phyloP scores from a whole-genome alignment of 2,329 filamentous ascomycete genomes.

The Bipolaris zeicola region DNA sequence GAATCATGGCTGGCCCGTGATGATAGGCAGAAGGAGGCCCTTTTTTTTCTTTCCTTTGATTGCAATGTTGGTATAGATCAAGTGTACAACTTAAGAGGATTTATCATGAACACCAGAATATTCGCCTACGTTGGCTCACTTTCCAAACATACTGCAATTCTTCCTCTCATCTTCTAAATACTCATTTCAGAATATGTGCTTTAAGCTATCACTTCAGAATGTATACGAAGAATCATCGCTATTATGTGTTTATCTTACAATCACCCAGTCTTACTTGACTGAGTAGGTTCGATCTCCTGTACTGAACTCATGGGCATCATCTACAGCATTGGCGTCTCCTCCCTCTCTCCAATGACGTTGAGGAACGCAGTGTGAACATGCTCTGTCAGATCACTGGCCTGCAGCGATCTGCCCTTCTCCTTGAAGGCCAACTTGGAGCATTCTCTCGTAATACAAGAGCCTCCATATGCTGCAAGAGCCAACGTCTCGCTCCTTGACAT shows the following conservation, averaged over 20 bases:
- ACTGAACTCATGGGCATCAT: neutral
- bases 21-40: neutral
- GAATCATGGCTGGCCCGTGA: neutral
- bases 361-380: constrained; percentile 84
- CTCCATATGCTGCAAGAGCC: constrained; percentile 81
- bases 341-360: constrained; percentile 73
- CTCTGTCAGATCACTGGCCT: constrained; percentile 91
- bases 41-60: neutral
- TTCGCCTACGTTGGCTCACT: neutral
- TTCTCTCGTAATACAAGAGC: constrained; percentile 85
- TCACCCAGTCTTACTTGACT: neutral
- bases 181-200: neutral
- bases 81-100: neutral
- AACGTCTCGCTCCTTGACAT: constrained; percentile 66
- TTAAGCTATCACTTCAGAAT: neutral
- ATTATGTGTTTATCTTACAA: neutral
- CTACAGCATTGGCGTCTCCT: constrained; percentile 37
- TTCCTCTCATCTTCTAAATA: neutral
- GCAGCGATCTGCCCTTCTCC: constrained; percentile 83
- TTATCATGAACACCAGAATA: too few relatives aligned
- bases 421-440: constrained; percentile 86
- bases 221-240: neutral
- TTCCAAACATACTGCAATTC: neutral
- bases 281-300: neutral
- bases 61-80: neutral